phyloP scores from a whole-genome alignment of 2,329 filamentous ascomycete genomes.

The Verticillium tricorpus region DNA sequence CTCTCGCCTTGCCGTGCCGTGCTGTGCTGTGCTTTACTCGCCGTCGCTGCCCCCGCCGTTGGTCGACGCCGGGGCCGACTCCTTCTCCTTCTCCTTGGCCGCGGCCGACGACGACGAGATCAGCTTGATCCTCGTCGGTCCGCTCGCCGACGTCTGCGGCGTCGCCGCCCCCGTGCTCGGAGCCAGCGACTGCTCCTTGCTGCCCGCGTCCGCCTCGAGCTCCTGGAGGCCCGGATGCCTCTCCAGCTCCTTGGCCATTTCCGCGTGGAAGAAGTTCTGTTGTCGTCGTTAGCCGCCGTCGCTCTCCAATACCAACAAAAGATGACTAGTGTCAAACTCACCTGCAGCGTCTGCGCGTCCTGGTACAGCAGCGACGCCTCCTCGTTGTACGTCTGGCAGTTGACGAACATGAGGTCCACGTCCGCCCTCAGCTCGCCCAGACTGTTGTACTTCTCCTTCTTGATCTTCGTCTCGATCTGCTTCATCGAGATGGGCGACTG shows the following conservation, averaged over 20 bases:
- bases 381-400: constrained; percentile 95
- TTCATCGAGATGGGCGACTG: constrained; percentile 93
- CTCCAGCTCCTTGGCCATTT: constrained; percentile 48
- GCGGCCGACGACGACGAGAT: constrained; percentile 36
- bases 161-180: constrained; percentile 59
- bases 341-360: constrained; percentile 90
- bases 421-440: constrained; percentile 78
- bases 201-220: constrained; percentile 41
- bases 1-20: background rate
- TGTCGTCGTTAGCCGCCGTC: constrained; percentile 25
- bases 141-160: constrained; percentile 53
- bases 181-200: constrained; percentile 36
- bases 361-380: constrained; percentile 87
- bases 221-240: constrained; percentile 52
- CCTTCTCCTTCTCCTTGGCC: constrained; percentile 13
- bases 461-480: constrained; percentile 89
- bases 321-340: constrained; percentile 32
- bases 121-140: constrained; percentile 64
- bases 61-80: constrained; percentile 8
- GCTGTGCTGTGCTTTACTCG: constrained; percentile 27
- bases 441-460: constrained; percentile 86
- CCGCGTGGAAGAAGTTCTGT: constrained; percentile 53
- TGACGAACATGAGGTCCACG: constrained; percentile 78
- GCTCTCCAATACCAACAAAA: background rate
- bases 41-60: constrained; percentile 44